These are phyloP conservation scores for Eucalyptus marginata DNA, from an alignment of 345 rosid species.

Conservation along the genomic window DNA sequence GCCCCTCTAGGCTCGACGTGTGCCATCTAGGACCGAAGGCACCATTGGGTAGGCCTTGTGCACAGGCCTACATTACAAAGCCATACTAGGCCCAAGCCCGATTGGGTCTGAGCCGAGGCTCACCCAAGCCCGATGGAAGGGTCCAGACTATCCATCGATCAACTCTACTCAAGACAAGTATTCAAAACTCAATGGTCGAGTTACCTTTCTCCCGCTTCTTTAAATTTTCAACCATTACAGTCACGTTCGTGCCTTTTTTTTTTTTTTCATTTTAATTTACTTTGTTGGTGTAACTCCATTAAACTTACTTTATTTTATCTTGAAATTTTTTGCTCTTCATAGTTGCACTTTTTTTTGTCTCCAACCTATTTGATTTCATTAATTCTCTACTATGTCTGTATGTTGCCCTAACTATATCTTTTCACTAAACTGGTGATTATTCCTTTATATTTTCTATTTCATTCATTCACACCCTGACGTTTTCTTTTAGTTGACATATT, in stretches of 20 bases:
- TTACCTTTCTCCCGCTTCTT: neutral
- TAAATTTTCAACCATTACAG: neutral
- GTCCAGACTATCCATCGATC: rapidly evolving
- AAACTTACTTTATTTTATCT: neutral
- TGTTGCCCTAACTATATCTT: neutral
- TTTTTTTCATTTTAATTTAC: too few relatives aligned
- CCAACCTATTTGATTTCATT: neutral
- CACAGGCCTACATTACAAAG: neutral
- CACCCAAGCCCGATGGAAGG: neutral
- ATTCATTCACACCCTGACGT: neutral
- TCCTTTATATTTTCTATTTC: neutral
- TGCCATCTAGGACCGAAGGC: neutral
- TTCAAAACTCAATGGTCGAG: neutral
- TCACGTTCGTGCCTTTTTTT: neutral
- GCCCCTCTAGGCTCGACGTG: neutral
- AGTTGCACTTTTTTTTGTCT: neutral
- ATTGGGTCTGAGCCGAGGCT: rapidly evolving
- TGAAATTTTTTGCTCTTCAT: neutral
- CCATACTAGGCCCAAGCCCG: neutral
- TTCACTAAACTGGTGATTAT: neutral
- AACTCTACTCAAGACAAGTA: neutral
- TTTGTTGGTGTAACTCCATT: neutral
- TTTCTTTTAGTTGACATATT: neutral
- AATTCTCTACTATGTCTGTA: neutral
- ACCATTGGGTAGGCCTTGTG: neutral